Conservation (phyloP, 1,284 basidiomycete species). For the Chalciporus sp. region DNA sequence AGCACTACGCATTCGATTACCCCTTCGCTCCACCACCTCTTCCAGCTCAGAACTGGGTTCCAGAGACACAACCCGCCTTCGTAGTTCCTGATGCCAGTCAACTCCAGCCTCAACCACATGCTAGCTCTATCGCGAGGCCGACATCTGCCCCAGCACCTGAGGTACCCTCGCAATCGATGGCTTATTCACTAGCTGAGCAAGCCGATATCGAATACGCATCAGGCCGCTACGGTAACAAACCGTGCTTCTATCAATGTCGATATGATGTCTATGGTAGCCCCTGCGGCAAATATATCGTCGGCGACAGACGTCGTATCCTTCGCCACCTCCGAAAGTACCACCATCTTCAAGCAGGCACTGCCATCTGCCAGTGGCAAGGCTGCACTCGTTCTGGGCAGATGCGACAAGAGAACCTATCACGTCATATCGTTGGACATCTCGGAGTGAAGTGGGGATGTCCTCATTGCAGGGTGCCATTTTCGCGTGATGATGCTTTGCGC, state of each 20-base stretch:
- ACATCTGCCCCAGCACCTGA: not conserved
- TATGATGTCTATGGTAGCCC: constrained; percentile 28
- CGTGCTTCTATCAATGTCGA: constrained; percentile 28
- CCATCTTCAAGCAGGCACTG: constrained; percentile 24
- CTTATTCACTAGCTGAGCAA: constrained; percentile 11
- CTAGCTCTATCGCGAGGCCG: not conserved
- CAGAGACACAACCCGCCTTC: constrained; percentile 5
- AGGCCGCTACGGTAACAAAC: constrained; percentile 15
- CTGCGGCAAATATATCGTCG: constrained; percentile 29
- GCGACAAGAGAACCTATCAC: constrained; percentile 38
- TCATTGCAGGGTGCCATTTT: constrained; percentile 29
- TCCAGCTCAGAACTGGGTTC: not conserved
- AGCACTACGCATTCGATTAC: constrained; percentile 13
- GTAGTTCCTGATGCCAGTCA: not conserved
- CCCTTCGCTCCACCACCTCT: not conserved
- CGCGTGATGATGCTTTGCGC: constrained; percentile 35
- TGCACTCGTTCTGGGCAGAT: constrained; percentile 27
- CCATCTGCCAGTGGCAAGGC: constrained; percentile 25
- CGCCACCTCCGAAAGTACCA: constrained; percentile 29
- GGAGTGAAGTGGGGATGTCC: constrained; percentile 34
- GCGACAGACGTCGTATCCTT: constrained; percentile 27
- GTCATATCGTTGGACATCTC: constrained; percentile 32
- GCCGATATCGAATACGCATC: constrained; percentile 25
- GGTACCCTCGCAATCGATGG: not conserved
- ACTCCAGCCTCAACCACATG: not conserved